Evolutionary conservation across 176 grass and related monocot species (phyloP).

Genomic region (Avena insularis): DNA sequence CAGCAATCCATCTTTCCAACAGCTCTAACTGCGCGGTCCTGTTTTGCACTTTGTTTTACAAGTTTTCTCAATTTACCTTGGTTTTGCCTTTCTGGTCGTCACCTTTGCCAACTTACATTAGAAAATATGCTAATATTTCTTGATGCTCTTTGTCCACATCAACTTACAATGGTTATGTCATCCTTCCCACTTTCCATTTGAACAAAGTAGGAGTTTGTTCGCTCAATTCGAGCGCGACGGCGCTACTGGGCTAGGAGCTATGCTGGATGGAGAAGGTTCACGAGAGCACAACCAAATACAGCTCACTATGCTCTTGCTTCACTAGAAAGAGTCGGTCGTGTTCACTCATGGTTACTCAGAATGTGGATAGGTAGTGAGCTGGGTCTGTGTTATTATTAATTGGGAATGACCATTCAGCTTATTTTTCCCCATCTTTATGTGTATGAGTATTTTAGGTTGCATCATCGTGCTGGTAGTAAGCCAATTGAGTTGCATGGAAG

Average conservation of each 20-base stretch:
- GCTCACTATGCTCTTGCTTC: slow-evolving; percentile 78
- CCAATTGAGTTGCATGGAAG: slow-evolving; percentile 94
- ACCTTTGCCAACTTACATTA: neutral
- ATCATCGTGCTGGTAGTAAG: slow-evolving; percentile 85
- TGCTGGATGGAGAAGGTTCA: slow-evolving; percentile 95
- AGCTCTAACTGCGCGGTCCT: neutral
- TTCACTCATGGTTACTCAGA: slow-evolving; percentile 93
- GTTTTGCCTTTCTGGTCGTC: neutral
- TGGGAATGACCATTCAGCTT: slow-evolving; percentile 20
- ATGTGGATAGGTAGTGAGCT: slow-evolving; percentile 83
- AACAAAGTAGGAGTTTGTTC: slow-evolving; percentile 79
- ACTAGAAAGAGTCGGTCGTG: slow-evolving; percentile 76
- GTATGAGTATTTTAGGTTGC: slow-evolving; percentile 64
- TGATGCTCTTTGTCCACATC: neutral
- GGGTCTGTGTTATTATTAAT: slow-evolving; percentile 14
- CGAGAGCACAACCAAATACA: slow-evolving; percentile 76
- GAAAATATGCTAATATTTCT: neutral
- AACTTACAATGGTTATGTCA: slow-evolving; percentile 11
- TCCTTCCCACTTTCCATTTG: slow-evolving; percentile 16
- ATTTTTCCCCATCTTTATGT: slow-evolving; percentile 24
- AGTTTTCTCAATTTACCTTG: slow-evolving; percentile 5
- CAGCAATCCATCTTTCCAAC: neutral
- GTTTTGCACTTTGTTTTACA: neutral
- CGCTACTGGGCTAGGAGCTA: slow-evolving; percentile 98
- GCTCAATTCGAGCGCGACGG: slow-evolving; percentile 67